phyloP scores from a whole-genome alignment of 2,329 filamentous ascomycete species.

The Ceratocystis ficicola region DNA sequence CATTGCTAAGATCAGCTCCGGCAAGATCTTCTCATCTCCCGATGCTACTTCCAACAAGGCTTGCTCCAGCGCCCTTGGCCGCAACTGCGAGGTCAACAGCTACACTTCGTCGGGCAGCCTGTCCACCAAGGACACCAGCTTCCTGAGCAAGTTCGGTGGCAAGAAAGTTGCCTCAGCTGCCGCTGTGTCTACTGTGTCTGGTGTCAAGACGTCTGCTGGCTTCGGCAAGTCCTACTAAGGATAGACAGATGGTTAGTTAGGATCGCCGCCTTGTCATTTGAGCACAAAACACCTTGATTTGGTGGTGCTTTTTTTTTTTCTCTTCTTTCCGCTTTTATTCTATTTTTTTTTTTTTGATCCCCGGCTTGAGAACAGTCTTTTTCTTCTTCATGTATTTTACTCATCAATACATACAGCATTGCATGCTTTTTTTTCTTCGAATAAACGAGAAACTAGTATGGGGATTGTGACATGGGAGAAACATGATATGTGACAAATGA shows the following conservation, averaged over 20 bases:
- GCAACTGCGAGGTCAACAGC: constrained; percentile 39
- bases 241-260: not conserved
- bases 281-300: not conserved
- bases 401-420: not conserved
- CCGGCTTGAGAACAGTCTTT: not conserved
- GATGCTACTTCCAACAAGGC: constrained; percentile 29
- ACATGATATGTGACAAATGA: no score
- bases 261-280: no score
- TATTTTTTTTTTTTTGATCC: not conserved
- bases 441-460: no score
- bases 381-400: constrained; percentile 7
- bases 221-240: constrained; percentile 19
- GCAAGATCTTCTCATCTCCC: constrained; percentile 30
- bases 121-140: constrained; percentile 33
- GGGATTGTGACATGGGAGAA: no score
- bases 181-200: constrained; percentile 7
- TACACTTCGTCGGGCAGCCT: constrained; percentile 34
- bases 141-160: constrained; percentile 40
- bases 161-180: constrained; percentile 40
- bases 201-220: constrained; percentile 15
- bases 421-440: not conserved
- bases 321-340: not conserved
- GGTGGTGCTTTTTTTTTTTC: not conserved
- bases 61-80: constrained; percentile 38
- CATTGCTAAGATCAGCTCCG: constrained; percentile 30